Percentiles rank a stretch among this genome's conserved stretches.
Conservation (phyloP, 129 eudicot species). For the Pseudognaphalium luteoalbum region DNA sequence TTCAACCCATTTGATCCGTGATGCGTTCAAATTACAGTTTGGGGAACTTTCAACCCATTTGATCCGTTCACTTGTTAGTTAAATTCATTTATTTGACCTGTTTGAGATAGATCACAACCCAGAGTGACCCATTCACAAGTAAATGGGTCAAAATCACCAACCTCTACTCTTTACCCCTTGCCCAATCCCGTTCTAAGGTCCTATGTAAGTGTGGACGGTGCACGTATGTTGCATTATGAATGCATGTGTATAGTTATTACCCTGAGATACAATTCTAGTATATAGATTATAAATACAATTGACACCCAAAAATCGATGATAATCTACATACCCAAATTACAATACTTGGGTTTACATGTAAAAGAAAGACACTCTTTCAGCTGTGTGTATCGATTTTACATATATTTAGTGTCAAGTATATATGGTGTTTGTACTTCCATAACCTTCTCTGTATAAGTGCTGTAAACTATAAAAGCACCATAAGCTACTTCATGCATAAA, state of each 20-base stretch:
- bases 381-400: neutral
- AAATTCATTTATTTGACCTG: too few relatives aligned
- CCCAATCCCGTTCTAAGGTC: too few relatives aligned
- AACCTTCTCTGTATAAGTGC: neutral
- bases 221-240: neutral
- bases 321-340: too few relatives aligned
- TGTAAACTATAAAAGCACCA: neutral
- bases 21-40: too few relatives aligned
- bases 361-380: constrained; percentile 2
- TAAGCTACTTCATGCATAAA: neutral
- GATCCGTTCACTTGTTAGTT: too few relatives aligned
- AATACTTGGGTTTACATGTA: neutral
- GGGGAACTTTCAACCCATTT: too few relatives aligned
- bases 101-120: neutral
- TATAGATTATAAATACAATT: neutral
- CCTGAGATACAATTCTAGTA: neutral
- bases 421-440: neutral
- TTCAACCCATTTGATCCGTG: neutral
- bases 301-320: too few relatives aligned
- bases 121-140: neutral
- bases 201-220: neutral
- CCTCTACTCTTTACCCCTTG: neutral
- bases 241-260: neutral
- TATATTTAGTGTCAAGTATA: neutral
- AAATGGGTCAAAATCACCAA: neutral